A percentile compares a stretch with the other conserved stretches of the same genome.
phyloP scores from a whole-genome alignment of 176 grass and related monocot genomes.

The Avena sativa region DNA sequence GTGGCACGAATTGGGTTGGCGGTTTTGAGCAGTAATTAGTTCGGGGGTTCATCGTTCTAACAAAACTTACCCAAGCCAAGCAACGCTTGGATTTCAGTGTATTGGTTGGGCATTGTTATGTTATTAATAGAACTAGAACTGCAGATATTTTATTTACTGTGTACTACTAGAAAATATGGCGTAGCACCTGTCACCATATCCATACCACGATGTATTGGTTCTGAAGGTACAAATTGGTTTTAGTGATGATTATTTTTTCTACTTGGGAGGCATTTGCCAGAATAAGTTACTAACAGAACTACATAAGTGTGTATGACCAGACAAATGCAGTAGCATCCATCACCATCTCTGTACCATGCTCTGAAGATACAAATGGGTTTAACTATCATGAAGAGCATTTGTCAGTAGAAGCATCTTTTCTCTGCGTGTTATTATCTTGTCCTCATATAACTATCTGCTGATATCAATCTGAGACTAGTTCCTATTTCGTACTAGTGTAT shows the following conservation, averaged over 20 bases:
- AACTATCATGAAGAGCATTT: too few species aligned
- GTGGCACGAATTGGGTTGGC: not conserved
- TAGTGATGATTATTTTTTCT: not conserved
- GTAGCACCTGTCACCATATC: not conserved
- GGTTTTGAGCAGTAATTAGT: not conserved
- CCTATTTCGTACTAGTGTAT: too few species aligned
- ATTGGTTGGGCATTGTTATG: not conserved
- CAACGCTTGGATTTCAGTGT: not conserved
- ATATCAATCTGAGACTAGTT: too few species aligned
- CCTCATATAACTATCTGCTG: too few species aligned
- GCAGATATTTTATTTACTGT: not conserved
- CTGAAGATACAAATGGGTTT: too few species aligned
- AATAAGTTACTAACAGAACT: too few species aligned
- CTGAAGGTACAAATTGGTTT: not conserved
- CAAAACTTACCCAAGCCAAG: not conserved
- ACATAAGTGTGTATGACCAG: too few species aligned
- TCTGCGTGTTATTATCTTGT: too few species aligned
- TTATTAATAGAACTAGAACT: not conserved
- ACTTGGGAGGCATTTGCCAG: not conserved
- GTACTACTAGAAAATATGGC: not conserved
- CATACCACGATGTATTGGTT: not conserved
- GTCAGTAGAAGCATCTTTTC: too few species aligned
- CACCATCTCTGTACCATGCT: too few species aligned
- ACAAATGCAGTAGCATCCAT: too few species aligned
- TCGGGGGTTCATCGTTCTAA: not conserved